Evolutionary conservation across 371 early-diverging fungal genomes (phyloP).

Genomic region (Amoeboaphelidium protococcarum): DNA sequence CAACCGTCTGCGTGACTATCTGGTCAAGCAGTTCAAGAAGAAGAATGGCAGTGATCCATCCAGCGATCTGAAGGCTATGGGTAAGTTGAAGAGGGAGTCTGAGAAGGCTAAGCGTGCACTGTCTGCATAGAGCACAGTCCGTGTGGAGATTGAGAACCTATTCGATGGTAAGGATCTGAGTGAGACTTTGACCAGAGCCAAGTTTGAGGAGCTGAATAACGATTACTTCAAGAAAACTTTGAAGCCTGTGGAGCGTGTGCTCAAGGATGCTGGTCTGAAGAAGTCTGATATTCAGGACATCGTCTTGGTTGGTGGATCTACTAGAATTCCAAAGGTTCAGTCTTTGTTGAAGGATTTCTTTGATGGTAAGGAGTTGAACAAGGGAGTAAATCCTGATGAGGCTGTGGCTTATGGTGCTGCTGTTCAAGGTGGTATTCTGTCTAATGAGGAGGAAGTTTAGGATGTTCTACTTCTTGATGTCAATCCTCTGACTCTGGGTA

Average conservation of each 20-base stretch:
- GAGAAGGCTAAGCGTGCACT: constrained; percentile 74
- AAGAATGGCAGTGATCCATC: constrained; percentile 32
- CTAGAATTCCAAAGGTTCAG: constrained; percentile 92
- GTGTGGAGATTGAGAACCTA: constrained; percentile 44
- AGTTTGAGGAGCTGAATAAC: constrained; percentile 26
- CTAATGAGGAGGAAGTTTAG: constrained; percentile 32
- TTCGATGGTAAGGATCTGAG: constrained; percentile 21
- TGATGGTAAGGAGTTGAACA: constrained; percentile 49
- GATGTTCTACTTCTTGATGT: constrained; percentile 61
- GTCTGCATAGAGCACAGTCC: constrained; percentile 53
- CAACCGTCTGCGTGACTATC: constrained; percentile 52
- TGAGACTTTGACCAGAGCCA: constrained; percentile 29
- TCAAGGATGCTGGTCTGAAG: constrained; percentile 9
- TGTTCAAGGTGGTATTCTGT: constrained; percentile 47
- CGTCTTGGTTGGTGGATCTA: constrained; percentile 88
- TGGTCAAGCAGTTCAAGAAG: constrained; percentile 42
- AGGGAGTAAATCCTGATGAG: constrained; percentile 75
- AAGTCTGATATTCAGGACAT: constrained; percentile 58
- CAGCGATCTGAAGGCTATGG: constrained; percentile 44
- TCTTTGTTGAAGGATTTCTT: constrained; percentile 56
- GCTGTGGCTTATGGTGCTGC: constrained; percentile 95
- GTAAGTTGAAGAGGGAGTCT: constrained; percentile 58
- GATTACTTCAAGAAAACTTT: constrained; percentile 27
- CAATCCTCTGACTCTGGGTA: constrained; percentile 66
- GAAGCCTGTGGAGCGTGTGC: constrained; percentile 12